Percentiles rank a stretch among this genome's conserved stretches.
phyloP scores from a whole-genome alignment of 768 basidiomycete genomes.

The Tulasnella sp. region DNA sequence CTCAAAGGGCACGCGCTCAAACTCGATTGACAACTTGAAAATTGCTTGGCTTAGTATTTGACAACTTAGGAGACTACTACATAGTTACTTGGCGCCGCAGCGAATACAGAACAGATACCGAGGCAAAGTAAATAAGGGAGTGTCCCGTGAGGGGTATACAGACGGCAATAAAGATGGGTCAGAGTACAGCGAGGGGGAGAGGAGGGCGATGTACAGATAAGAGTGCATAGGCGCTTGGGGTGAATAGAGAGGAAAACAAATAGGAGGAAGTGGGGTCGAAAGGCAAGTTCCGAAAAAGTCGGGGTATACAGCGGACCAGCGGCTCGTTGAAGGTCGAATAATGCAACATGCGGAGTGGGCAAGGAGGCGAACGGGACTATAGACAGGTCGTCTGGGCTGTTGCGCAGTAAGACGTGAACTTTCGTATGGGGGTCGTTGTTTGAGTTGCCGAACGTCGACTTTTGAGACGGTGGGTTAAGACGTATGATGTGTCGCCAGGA shows the following conservation, averaged over 20 bases:
- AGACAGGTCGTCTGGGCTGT: conserved; percentile 2
- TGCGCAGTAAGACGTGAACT: neutral
- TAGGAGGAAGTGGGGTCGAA: conserved; percentile 8
- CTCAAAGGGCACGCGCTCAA: neutral
- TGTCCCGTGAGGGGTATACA: conserved; percentile 13
- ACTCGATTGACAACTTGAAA: conserved; percentile 5
- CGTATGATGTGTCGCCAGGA: neutral
- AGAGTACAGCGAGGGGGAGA: conserved; percentile 11
- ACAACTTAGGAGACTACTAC: conserved; percentile 18
- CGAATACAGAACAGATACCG: conserved; percentile 2
- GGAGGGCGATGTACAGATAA: conserved; percentile 13
- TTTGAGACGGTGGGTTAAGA: neutral
- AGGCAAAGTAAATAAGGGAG: conserved; percentile 17
- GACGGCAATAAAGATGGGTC: neutral
- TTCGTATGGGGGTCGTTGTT: conserved; percentile 2
- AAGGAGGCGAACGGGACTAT: neutral
- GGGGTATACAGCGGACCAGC: conserved; percentile 17
- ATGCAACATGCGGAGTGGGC: neutral
- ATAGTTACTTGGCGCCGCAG: conserved; percentile 5
- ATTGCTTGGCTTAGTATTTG: conserved; percentile 14
- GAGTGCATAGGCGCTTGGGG: neutral
- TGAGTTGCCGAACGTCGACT: conserved; percentile 14
- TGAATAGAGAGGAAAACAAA: neutral
- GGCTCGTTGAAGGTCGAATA: neutral
- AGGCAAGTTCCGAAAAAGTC: conserved; percentile 4